phyloP scores from a whole-genome alignment of 2,329 filamentous ascomycete species.

The Lecanicillium sp. region DNA sequence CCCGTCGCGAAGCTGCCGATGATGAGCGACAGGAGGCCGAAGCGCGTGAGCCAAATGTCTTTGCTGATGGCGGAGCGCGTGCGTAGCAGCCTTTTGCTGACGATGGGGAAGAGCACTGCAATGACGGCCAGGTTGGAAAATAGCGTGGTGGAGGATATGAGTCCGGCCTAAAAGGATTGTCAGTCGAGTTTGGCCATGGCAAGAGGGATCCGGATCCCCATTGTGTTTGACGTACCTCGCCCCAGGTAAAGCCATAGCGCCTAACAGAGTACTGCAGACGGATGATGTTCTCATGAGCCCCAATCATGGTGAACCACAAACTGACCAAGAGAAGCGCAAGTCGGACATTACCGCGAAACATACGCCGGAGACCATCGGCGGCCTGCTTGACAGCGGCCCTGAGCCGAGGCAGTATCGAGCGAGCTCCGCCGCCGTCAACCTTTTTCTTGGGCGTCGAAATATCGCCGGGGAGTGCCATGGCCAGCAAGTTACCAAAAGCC shows the following conservation, averaged over 20 bases:
- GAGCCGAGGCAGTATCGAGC: not conserved
- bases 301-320: constrained; percentile 6
- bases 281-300: constrained; percentile 2
- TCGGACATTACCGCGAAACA: constrained; percentile 2
- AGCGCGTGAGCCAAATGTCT: constrained; percentile 8
- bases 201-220: too few relatives aligned
- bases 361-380: not conserved
- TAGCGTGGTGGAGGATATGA: constrained; percentile 2
- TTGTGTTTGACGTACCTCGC: constrained; percentile 2
- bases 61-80: constrained; percentile 1
- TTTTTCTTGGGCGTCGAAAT: not conserved
- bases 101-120: constrained; percentile 4
- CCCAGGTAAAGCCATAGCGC: constrained; percentile 8
- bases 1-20: constrained; percentile 7
- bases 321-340: constrained; percentile 5
- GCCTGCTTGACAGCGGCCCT: not conserved
- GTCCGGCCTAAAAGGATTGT: not conserved
- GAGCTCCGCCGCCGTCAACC: not conserved
- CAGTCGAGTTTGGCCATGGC: not conserved
- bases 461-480: constrained; percentile 5
- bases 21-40: constrained; percentile 1
- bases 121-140: constrained; percentile 3
- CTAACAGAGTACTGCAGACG: constrained; percentile 8
- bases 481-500: not conserved
- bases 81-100: not conserved